Base-by-base conservation (phyloP, 23 red algal genomes). In the Gracilariopsis chorda region DNA sequence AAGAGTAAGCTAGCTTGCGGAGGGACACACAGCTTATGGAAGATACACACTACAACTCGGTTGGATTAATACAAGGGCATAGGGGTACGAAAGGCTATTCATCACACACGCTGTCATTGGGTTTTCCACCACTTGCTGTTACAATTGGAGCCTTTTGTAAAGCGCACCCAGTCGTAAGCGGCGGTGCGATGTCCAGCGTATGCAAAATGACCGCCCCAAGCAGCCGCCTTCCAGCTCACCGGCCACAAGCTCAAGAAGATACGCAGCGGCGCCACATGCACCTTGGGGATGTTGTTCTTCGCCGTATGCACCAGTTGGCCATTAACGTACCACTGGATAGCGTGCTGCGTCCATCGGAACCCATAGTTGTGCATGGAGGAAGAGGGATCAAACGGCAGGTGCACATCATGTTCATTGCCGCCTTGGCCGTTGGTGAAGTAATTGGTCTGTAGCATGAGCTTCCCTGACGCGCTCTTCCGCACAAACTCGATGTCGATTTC, bases 401-500 rank as follows among this genome's bases (percentile, higher is more conserved):
- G 51, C 48, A 64, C 30, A 14, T n/a, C 39, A 14, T 90, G 53
- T 30, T 90, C 86, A 41, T 78, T 78, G 0, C 72, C 70, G 3
- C 70, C 68, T 16, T 68, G 44, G 3, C 56, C 55, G 40, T 90
- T 90, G 46, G 70, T 65, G 68, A 90, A 90, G 45, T 78, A 90
- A 51, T 90, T 90, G 7, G 70, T 43, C 30, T 90, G 86, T 51
- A 90, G 56, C 11, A 27, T 59, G 20, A 87, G 49, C 25, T 74
- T 70, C 23, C 82, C 80, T 14, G 44, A 28, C 4, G 17, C 47
- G 2, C 39, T 27, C 29, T 63, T 70, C 52, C 60, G 72, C 19
- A 87, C 82, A 45, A 87, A 87, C 44, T 87, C 82, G 49, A 87
- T 56, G 47, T 87, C 82, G 20, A 87, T 33, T 27, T 87, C 82